A percentile compares a stretch with the other conserved stretches of the same genome.
Evolutionary conservation across 2,329 filamentous ascomycete genomes (phyloP).

Genomic region (Bipolaris bicolor): DNA sequence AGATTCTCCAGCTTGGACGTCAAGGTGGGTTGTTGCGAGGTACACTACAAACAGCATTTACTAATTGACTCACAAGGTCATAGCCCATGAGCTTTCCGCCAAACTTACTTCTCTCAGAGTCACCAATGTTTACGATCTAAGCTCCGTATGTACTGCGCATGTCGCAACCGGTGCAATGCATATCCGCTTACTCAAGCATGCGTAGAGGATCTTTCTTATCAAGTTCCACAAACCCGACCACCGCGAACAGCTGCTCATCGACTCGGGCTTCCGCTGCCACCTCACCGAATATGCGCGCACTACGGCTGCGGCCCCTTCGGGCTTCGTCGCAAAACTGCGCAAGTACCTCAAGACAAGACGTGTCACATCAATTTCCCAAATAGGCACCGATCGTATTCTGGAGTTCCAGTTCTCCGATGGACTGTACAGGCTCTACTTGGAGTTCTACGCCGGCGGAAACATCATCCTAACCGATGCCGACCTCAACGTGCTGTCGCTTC

Average conservation of each 20-base stretch:
- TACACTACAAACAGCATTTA: neutral
- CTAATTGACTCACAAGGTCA: slow-evolving; percentile 66
- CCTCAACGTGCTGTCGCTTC: slow-evolving; percentile 78
- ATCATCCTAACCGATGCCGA: slow-evolving; percentile 89
- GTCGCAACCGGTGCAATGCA: slow-evolving; percentile 8
- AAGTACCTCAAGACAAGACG: slow-evolving; percentile 88
- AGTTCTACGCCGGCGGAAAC: slow-evolving; percentile 97
- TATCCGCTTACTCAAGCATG: slow-evolving; percentile 28
- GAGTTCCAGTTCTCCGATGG: slow-evolving; percentile 94
- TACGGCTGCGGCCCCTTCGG: slow-evolving; percentile 81
- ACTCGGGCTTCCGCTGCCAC: slow-evolving; percentile 95
- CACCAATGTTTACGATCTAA: slow-evolving; percentile 94
- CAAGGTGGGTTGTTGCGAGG: slow-evolving; percentile 57
- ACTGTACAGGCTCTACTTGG: slow-evolving; percentile 82
- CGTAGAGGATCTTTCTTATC: slow-evolving; percentile 83
- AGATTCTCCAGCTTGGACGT: slow-evolving; percentile 80
- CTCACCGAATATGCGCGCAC: slow-evolving; percentile 88
- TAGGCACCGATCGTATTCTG: slow-evolving; percentile 92
- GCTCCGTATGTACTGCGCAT: slow-evolving; percentile 61
- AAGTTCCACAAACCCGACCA: slow-evolving; percentile 91
- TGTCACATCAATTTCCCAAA: slow-evolving; percentile 79
- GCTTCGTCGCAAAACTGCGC: slow-evolving; percentile 82
- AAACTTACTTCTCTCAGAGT: slow-evolving; percentile 79
- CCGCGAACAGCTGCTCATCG: slow-evolving; percentile 88
- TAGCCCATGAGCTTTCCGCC: slow-evolving; percentile 87